phyloP scores from a whole-genome alignment of 1,284 basidiomycete species.

The Boletus smithii region DNA sequence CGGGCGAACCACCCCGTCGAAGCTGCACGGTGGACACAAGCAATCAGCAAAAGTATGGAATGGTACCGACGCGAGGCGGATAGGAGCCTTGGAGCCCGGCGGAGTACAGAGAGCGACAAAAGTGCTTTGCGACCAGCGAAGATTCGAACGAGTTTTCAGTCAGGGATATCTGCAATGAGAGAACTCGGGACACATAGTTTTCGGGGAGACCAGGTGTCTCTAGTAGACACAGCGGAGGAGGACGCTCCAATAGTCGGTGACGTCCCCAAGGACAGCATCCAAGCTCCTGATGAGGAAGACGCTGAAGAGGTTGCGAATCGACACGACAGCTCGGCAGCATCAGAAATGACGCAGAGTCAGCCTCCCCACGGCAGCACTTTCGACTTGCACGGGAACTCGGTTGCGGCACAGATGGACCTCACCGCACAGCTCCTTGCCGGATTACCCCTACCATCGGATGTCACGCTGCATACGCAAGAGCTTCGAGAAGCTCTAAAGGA shows the following conservation, averaged over 20 bases:
- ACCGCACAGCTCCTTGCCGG: constrained; percentile 65
- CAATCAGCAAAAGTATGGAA: constrained; percentile 72
- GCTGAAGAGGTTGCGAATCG: constrained; percentile 37
- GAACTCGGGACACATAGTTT: constrained; percentile 24
- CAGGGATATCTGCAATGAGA: constrained; percentile 22
- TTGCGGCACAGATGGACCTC: constrained; percentile 78
- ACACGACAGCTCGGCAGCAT: constrained; percentile 43
- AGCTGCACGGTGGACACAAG: constrained; percentile 82
- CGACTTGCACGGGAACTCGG: constrained; percentile 73
- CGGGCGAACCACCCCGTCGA: constrained; percentile 90
- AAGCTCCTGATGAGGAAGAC: constrained; percentile 32
- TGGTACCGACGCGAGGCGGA: constrained; percentile 43
- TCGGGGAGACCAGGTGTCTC: constrained; percentile 28
- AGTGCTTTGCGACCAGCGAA: constrained; percentile 28
- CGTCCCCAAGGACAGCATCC: constrained; percentile 26
- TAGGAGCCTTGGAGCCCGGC: constrained; percentile 16
- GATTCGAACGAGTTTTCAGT: constrained; percentile 34
- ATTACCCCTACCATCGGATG: constrained; percentile 40
- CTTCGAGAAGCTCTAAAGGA: constrained; percentile 60
- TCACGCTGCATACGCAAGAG: constrained; percentile 41
- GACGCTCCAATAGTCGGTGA: constrained; percentile 13
- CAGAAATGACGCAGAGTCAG: constrained; percentile 38
- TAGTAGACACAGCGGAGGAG: constrained; percentile 20
- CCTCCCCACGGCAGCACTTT: constrained; percentile 71
- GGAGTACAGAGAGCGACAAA: constrained; percentile 31